Evolutionary conservation across 1,284 basidiomycete species (phyloP).

Genomic region (Cryptococcus sp.): DNA sequence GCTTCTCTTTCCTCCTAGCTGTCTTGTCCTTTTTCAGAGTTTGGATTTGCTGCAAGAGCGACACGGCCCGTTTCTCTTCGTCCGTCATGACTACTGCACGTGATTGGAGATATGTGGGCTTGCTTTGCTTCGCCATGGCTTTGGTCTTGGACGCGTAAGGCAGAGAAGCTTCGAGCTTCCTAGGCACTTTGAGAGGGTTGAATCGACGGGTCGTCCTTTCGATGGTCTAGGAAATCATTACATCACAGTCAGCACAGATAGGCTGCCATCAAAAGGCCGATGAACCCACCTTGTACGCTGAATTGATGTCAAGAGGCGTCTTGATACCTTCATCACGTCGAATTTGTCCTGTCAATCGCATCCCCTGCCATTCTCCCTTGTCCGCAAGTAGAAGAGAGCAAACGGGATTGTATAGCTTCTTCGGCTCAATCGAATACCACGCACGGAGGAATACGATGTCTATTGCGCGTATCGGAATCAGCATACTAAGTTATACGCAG

Average conservation of each 20-base stretch:
- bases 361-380: slow-evolving; percentile 80
- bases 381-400: slow-evolving; percentile 82
- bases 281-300: slow-evolving; percentile 71
- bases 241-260: background rate
- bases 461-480: slow-evolving; percentile 41
- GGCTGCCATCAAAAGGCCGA: background rate
- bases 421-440: slow-evolving; percentile 94
- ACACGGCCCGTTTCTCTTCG: slow-evolving; percentile 89
- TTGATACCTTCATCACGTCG: slow-evolving; percentile 79
- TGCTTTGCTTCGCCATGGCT: slow-evolving; percentile 69
- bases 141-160: slow-evolving; percentile 94
- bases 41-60: slow-evolving; percentile 92
- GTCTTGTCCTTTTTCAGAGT: slow-evolving; percentile 88
- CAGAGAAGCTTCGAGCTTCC: slow-evolving; percentile 81
- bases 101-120: slow-evolving; percentile 82
- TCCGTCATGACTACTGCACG: slow-evolving; percentile 93
- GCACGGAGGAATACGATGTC: slow-evolving; percentile 95
- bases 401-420: slow-evolving; percentile 96
- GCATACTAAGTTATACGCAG: background rate
- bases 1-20: slow-evolving; percentile 74
- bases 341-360: slow-evolving; percentile 94
- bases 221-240: slow-evolving; percentile 56
- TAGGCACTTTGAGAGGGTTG: slow-evolving; percentile 85
- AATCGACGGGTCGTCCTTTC: slow-evolving; percentile 81
- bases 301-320: slow-evolving; percentile 80